These are phyloP conservation scores for Tripterygium wilfordii DNA, from an alignment of 177 flowering plant species.

Conservation along the genomic window DNA sequence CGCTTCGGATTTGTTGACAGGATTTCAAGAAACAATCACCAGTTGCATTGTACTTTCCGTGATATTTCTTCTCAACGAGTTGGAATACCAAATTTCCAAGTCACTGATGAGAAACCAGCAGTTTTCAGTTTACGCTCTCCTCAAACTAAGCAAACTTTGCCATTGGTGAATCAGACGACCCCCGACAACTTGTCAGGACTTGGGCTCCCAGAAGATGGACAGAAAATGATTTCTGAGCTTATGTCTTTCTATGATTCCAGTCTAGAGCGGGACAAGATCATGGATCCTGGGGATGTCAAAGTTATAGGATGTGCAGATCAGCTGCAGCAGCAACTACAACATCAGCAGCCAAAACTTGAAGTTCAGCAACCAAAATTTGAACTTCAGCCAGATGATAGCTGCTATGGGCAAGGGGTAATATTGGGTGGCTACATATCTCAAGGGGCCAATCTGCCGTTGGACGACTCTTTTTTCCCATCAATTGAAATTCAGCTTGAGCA, in stretches of 20 bases:
- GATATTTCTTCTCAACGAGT: conserved; percentile 12
- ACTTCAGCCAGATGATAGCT: conserved; percentile 24
- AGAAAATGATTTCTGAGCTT: conserved; percentile 45
- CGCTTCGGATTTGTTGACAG: conserved; percentile 48
- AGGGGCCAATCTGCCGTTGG: conserved; percentile 12
- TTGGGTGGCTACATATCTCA: conserved; percentile 19
- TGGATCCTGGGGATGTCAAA: conserved; percentile 13
- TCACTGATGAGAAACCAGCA: conserved; percentile 22
- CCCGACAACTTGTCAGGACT: conserved; percentile 28
- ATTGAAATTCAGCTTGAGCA: conserved; percentile 32
- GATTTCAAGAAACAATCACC: conserved; percentile 52
- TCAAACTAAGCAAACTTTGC: conserved; percentile 17
- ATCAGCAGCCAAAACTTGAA: no score
- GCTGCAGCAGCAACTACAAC: conserved; percentile 7
- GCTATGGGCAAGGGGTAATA: conserved; percentile 17
- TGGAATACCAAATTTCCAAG: conserved; percentile 25
- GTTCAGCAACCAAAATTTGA: conserved; percentile 15
- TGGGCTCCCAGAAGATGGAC: conserved; percentile 51
- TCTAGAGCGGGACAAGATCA: conserved; percentile 24
- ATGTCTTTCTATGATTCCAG: conserved; percentile 43
- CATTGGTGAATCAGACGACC: conserved; percentile 8
- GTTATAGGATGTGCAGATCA: neutral
- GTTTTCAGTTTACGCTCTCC: conserved; percentile 24
- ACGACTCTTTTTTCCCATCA: conserved; percentile 19
- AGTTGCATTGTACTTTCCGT: conserved; percentile 34